Evolutionary conservation across 2,329 filamentous ascomycete genomes (phyloP).

Genomic region (Talaromyces albobiverticillius): DNA sequence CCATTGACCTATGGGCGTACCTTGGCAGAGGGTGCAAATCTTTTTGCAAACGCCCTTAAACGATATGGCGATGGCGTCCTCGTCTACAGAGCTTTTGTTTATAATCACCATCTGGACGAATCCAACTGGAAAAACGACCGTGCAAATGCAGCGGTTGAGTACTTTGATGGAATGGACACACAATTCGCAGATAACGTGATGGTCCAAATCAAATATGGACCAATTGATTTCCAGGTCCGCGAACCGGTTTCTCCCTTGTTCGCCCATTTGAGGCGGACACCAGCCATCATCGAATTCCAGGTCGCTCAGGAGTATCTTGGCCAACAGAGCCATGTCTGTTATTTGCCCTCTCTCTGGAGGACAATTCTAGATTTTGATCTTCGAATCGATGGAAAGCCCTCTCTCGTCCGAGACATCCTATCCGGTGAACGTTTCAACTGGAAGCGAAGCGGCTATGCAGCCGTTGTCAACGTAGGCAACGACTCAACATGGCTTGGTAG

Average conservation of each 20-base stretch:
- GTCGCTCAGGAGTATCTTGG: conserved; percentile 69
- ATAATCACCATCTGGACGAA: conserved; percentile 56
- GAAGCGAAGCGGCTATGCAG: conserved; percentile 60
- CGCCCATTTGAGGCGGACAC: conserved; percentile 47
- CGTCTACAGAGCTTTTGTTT: conserved; percentile 72
- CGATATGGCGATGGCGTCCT: conserved; percentile 58
- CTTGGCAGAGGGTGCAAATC: conserved; percentile 64
- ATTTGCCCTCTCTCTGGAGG: conserved; percentile 67
- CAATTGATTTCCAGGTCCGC: conserved; percentile 71
- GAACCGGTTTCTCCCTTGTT: conserved; percentile 67
- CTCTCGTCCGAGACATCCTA: conserved; percentile 59
- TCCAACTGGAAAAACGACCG: conserved; percentile 64
- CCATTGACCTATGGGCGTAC: conserved; percentile 69
- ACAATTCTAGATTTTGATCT: conserved; percentile 66
- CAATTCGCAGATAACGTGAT: conserved; percentile 69
- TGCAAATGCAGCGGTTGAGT: conserved; percentile 67
- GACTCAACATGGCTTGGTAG: conserved; percentile 68
- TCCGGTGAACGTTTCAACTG: conserved; percentile 59
- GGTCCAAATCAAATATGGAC: conserved; percentile 71
- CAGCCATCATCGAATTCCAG: conserved; percentile 61
- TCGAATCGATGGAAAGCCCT: conserved; percentile 55
- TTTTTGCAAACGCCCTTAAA: conserved; percentile 61
- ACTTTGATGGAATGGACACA: conserved; percentile 62
- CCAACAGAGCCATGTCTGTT: conserved; percentile 67
- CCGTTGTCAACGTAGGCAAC: conserved; percentile 65